Evolutionary conservation across 768 basidiomycete species (phyloP), one percentile per base, ranked within the genome.

Genomic region (Phylloporus sp.): DNA sequence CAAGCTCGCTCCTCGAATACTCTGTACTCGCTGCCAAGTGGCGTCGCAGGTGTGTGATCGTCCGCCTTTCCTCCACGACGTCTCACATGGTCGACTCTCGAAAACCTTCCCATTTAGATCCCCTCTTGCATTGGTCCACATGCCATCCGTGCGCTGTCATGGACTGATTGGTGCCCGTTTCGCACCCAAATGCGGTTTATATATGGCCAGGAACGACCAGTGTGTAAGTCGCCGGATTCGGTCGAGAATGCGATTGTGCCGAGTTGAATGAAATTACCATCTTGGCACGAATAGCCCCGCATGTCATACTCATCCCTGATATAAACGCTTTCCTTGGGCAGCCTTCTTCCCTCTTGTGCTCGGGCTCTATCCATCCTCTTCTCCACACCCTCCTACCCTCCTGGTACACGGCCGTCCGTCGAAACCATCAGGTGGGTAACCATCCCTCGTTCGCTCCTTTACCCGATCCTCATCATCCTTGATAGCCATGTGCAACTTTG

Each of bases 401-500:
- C 20, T 6, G 3, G 15, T 21, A 5, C 6, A 13, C 21, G 32
- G 1, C 28, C 10, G 7, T 28, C n/a, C 9, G 20, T 29, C 20
- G 17, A 10, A 11, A 41, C 24, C 35, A 2, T 37, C 13, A 39
- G 40, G 52, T 54, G 22, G 5, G 46, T 29, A 5, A 14, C 27
- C 2, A 9, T 18, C 27, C 20, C 22, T 7, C 18, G 0, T 24
- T 1, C n/a, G 3, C 21, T 17, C 1, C 9, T 33, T 21, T 13
- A 6, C 13, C 21, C 7, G 52, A 39, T 21, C 29, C 42, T 54
- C 21, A 50, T 18, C 31, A 3, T 34, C 27, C 15, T 5, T 8
- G 8, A 31, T n/a, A 50, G 52, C 45, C 11, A 65, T 65, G 63
- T 65, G 63, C 32, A 66, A 64, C 48, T 47, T 57, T 6, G 54